phyloP scores from a whole-genome alignment of 306 rosid species.

The Quercus cerris region DNA sequence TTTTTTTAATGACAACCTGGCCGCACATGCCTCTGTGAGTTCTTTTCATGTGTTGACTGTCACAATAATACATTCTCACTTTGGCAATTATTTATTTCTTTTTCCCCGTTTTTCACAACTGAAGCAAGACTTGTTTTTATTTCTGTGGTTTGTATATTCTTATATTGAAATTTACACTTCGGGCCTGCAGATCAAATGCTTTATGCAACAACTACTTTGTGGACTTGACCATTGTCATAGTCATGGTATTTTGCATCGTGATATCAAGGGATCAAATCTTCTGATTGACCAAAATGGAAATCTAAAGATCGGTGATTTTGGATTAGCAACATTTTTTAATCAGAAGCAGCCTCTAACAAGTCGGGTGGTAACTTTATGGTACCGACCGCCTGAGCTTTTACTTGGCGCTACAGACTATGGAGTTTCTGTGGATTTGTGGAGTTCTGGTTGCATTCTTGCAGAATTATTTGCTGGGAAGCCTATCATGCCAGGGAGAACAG shows the following conservation, averaged over 20 bases:
- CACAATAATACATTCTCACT: neutral
- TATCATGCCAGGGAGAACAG: constrained; percentile 87
- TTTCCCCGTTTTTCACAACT: constrained; percentile 3
- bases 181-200: constrained; percentile 67
- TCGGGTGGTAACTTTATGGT: constrained; percentile 90
- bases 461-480: constrained; percentile 79
- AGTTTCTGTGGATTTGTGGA: constrained; percentile 80
- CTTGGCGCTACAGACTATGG: constrained; percentile 80
- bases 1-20: neutral
- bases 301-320: constrained; percentile 84
- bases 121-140: neutral
- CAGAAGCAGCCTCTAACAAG: constrained; percentile 76
- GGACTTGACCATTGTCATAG: constrained; percentile 86
- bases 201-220: constrained; percentile 67
- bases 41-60: neutral
- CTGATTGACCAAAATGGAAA: constrained; percentile 61
- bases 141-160: neutral
- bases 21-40: neutral
- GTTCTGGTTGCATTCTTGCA: constrained; percentile 88
- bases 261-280: constrained; percentile 85
- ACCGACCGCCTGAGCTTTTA: constrained; percentile 87
- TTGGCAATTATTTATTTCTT: neutral
- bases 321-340: constrained; percentile 60
- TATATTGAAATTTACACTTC: neutral
- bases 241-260: constrained; percentile 79